Percentiles rank a stretch among this genome's conserved stretches.
phyloP scores from a whole-genome alignment of 495 filamentous ascomycete species.

The Sabuloglossum arenarium region DNA sequence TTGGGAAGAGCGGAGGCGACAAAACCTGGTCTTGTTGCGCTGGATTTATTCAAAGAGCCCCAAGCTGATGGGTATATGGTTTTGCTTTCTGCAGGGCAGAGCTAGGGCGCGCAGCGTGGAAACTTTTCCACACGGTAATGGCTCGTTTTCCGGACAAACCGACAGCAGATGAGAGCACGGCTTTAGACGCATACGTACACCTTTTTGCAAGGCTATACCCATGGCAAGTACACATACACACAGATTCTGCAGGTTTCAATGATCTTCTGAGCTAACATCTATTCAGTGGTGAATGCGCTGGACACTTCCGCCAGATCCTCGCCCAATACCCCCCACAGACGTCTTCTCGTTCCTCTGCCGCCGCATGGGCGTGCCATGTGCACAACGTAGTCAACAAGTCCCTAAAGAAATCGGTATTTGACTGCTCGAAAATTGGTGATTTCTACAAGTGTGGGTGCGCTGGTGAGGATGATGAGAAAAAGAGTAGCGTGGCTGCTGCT shows the following conservation, averaged over 20 bases:
- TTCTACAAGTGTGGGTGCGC: conserved; percentile 95
- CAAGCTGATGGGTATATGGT: not conserved
- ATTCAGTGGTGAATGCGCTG: conserved; percentile 75
- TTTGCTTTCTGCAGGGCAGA: conserved; percentile 40
- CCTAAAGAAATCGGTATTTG: conserved; percentile 60
- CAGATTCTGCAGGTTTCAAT: not conserved
- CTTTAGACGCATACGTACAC: conserved; percentile 67
- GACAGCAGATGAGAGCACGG: conserved; percentile 58
- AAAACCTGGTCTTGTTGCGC: not conserved
- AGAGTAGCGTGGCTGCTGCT: not conserved
- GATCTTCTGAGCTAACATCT: not conserved
- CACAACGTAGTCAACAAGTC: conserved; percentile 90
- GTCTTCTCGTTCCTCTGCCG: conserved; percentile 58
- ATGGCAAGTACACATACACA: conserved; percentile 25
- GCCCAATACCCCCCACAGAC: conserved; percentile 80
- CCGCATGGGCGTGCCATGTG: conserved; percentile 82
- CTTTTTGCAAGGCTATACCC: conserved; percentile 88
- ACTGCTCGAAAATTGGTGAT: conserved; percentile 76
- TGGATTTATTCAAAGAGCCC: not conserved
- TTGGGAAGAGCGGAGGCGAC: conserved; percentile 1
- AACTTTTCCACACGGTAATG: conserved; percentile 89
- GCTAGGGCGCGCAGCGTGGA: conserved; percentile 75
- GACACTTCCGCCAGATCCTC: conserved; percentile 71
- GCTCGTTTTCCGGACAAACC: conserved; percentile 80
- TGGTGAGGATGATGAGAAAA: conserved; percentile 20